These are phyloP conservation scores for Irpex sp. DNA, from an alignment of 1,284 basidiomycete species.

Conservation along the genomic window DNA sequence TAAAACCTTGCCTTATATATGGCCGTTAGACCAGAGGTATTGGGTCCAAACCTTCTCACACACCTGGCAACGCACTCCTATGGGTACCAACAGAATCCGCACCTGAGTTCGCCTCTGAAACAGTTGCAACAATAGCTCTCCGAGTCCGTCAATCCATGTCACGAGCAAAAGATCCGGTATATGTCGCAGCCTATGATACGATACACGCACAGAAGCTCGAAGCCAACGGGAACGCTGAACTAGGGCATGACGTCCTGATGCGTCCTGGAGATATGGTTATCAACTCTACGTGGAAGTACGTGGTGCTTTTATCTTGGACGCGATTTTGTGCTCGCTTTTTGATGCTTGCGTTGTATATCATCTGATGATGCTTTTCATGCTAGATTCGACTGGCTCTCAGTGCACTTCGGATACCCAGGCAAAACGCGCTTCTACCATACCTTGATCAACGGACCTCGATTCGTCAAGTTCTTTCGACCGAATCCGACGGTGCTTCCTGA, in stretches of 20 bases:
- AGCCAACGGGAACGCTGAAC: constrained; percentile 1
- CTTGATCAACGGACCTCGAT: constrained; percentile 11
- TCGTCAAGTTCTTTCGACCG: constrained; percentile 15
- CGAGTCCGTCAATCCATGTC: constrained; percentile 8
- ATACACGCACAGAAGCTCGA: constrained; percentile 1
- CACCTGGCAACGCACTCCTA: constrained; percentile 6
- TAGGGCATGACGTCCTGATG: constrained; percentile 11
- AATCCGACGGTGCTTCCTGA: constrained; percentile 14
- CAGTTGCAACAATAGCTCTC: constrained; percentile 5
- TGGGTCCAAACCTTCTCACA: background rate
- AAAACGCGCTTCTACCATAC: constrained; percentile 16
- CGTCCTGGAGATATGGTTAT: constrained; percentile 12
- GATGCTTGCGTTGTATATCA: no score
- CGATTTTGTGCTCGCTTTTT: background rate
- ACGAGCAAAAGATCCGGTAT: constrained; percentile 5
- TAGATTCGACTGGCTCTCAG: constrained; percentile 18
- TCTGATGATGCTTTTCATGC: background rate
- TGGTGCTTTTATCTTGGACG: background rate
- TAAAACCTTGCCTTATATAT: background rate
- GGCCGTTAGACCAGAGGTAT: constrained; percentile 8
- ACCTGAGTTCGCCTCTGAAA: constrained; percentile 4
- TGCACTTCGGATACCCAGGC: constrained; percentile 17
- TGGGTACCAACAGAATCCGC: constrained; percentile 11
- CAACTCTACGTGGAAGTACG: constrained; percentile 18
- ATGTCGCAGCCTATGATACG: constrained; percentile 9